Conservation (phyloP, 768 basidiomycete genomes). For the Piloderma croceum region DNA sequence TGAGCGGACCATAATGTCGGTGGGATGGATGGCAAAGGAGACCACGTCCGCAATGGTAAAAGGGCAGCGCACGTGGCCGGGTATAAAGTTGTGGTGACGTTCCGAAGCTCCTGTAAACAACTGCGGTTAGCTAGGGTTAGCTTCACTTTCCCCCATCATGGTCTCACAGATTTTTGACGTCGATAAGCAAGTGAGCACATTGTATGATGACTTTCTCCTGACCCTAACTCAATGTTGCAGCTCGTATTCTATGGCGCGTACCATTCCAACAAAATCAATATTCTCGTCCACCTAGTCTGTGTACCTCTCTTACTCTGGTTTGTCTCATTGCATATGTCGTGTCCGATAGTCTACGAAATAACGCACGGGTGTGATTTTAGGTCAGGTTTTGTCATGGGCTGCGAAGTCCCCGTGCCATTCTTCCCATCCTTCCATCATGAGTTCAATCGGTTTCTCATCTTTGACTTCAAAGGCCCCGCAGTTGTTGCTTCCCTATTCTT, state of each 20-base stretch:
- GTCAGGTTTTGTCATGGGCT: conserved; percentile 53
- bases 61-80: too few relatives aligned
- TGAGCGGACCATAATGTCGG: conserved; percentile 81
- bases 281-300: conserved; percentile 79
- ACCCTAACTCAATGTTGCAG: conserved; percentile 33
- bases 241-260: conserved; percentile 92
- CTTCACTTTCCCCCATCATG: too few relatives aligned
- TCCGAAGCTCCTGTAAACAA: too few relatives aligned
- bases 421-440: conserved; percentile 48
- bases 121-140: too few relatives aligned
- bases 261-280: conserved; percentile 77
- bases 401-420: conserved; percentile 48
- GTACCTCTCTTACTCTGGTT: conserved; percentile 84
- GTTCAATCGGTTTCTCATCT: conserved; percentile 57
- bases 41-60: too few relatives aligned
- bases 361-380: too few relatives aligned
- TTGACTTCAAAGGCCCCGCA: conserved; percentile 66
- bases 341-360: too few relatives aligned
- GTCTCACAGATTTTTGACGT: conserved; percentile 75
- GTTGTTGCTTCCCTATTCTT: conserved; percentile 55
- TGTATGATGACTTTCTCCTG: not conserved
- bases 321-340: conserved; percentile 15
- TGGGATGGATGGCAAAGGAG: too few relatives aligned
- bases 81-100: too few relatives aligned
- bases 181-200: conserved; percentile 53